Evolutionary conservation across 495 filamentous ascomycete genomes (phyloP).

Genomic region (Penicillium goetzii): DNA sequence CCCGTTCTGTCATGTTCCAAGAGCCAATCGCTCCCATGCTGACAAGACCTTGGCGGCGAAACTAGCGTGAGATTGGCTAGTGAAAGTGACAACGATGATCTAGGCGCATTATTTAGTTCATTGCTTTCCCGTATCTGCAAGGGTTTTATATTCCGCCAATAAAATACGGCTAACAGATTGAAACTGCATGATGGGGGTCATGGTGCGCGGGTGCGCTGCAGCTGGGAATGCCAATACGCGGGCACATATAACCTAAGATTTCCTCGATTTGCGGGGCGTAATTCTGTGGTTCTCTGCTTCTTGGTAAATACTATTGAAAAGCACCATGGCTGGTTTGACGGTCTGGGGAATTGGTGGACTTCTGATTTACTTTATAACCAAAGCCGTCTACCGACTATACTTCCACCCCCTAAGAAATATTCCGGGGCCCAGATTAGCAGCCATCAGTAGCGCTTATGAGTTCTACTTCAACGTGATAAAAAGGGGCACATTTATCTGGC

Average conservation of each 20-base stretch:
- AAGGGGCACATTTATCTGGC: conserved; percentile 42
- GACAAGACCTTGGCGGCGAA: not conserved
- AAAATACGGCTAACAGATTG: not conserved
- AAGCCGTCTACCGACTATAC: conserved; percentile 50
- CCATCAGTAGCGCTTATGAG: conserved; percentile 52
- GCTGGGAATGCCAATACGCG: not conserved
- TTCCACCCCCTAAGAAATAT: conserved; percentile 54
- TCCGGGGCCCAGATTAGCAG: conserved; percentile 51
- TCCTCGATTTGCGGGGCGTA: not conserved
- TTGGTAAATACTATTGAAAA: not conserved
- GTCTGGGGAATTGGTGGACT: conserved; percentile 22
- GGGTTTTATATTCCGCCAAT: not conserved
- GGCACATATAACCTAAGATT: not conserved
- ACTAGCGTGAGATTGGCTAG: not conserved
- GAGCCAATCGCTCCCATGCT: not conserved
- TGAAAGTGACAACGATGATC: not conserved
- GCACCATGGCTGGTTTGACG: conserved; percentile 11
- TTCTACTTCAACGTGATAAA: conserved; percentile 52
- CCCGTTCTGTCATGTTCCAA: not conserved
- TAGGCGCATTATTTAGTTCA: not conserved
- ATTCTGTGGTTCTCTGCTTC: not conserved
- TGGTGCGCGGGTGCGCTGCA: not conserved
- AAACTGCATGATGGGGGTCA: not conserved
- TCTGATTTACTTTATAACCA: conserved; percentile 13
- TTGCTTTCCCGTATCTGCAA: not conserved